phyloP scores from a whole-genome alignment of 2,329 filamentous ascomycete genomes.

The Diaporthe sp. region DNA sequence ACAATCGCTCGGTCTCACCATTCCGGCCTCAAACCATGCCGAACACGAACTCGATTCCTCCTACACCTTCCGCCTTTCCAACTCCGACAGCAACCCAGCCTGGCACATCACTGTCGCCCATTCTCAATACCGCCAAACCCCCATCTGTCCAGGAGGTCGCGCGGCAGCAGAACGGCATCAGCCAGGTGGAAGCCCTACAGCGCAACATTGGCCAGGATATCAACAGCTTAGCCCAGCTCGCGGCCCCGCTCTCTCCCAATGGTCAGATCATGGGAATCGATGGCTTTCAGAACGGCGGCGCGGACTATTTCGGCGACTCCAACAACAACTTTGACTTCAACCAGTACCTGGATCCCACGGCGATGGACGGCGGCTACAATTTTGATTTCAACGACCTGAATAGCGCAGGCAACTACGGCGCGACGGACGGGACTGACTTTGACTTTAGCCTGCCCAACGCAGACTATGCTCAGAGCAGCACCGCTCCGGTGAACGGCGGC shows the following conservation, averaged over 20 bases:
- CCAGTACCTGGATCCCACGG: conserved; percentile 61
- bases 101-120: conserved; percentile 79
- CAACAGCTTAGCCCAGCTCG: conserved; percentile 43
- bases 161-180: conserved; percentile 73
- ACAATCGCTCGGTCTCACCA: conserved; percentile 43
- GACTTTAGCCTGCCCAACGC: conserved; percentile 34
- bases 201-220: conserved; percentile 46
- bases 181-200: conserved; percentile 69
- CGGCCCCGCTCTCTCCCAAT: conserved; percentile 28
- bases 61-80: conserved; percentile 61
- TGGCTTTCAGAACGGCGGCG: background rate
- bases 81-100: conserved; percentile 61
- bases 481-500: conserved; percentile 27
- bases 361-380: conserved; percentile 48
- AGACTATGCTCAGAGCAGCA: background rate
- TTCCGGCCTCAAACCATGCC: conserved; percentile 39
- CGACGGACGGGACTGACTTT: conserved; percentile 41
- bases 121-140: conserved; percentile 50
- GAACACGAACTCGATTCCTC: conserved; percentile 47
- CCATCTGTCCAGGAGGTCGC: conserved; percentile 21
- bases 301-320: conserved; percentile 50
- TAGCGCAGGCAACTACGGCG: conserved; percentile 45
- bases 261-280: conserved; percentile 34
- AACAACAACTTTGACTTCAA: conserved; percentile 60
- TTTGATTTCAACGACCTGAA: conserved; percentile 37